phyloP scores from a whole-genome alignment of 306 rosid genomes.

The Pyrus pyrifolia region DNA sequence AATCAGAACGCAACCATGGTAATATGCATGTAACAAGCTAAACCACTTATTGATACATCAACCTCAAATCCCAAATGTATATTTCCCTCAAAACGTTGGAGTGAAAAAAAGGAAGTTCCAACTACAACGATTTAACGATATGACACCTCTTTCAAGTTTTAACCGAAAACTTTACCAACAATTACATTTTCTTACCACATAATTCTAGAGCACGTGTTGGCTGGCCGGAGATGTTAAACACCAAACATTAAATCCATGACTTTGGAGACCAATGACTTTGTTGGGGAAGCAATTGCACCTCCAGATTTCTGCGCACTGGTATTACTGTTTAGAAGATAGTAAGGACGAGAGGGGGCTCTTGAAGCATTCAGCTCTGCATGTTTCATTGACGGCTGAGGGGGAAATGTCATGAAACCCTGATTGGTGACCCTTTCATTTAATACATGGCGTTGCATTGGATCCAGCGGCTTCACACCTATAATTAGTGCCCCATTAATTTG shows the following conservation, averaged over 20 bases:
- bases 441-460: constrained; percentile 84
- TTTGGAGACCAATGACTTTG: constrained; percentile 80
- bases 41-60: neutral
- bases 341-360: constrained; percentile 43
- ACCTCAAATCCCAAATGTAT: neutral
- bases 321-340: constrained; percentile 70
- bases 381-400: constrained; percentile 49
- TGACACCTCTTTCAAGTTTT: constrained; percentile 7
- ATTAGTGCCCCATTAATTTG: constrained; percentile 85
- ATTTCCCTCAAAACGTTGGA: neutral
- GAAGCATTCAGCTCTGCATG: constrained; percentile 41
- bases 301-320: constrained; percentile 50
- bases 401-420: constrained; percentile 75
- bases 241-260: constrained; percentile 96
- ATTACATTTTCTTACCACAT: constrained; percentile 25
- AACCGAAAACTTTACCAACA: constrained; percentile 11
- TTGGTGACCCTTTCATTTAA: constrained; percentile 56
- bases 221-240: constrained; percentile 34
- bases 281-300: constrained; percentile 89
- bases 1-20: neutral
- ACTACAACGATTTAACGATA: neutral
- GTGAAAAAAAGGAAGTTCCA: too few relatives aligned
- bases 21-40: neutral
- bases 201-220: neutral
- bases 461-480: constrained; percentile 88